Evolutionary conservation across 164 flowering plant species (phyloP).

Genomic region (Cinnamomum micranthum): DNA sequence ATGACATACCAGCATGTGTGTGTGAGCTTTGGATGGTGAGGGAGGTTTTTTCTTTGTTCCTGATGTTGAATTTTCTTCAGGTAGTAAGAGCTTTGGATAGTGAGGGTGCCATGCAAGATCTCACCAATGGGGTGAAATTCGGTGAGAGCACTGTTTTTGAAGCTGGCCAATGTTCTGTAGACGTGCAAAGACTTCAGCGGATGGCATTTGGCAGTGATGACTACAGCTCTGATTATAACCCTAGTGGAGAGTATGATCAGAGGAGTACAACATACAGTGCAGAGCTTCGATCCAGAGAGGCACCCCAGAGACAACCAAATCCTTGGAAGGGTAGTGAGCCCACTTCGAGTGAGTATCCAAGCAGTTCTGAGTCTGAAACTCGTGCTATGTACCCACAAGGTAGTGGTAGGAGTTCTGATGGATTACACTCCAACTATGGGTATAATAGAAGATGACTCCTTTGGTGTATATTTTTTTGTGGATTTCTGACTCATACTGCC

Average conservation of each 20-base stretch:
- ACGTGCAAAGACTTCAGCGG: slow-evolving; percentile 34
- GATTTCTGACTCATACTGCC: neutral
- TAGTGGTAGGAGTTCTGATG: neutral
- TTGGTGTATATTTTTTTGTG: neutral
- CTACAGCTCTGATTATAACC: slow-evolving; percentile 28
- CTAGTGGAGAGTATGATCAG: neutral
- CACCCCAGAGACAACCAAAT: neutral
- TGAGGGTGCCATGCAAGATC: slow-evolving; percentile 39
- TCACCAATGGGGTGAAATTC: slow-evolving; percentile 50
- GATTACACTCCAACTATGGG: neutral
- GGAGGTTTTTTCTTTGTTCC: neutral
- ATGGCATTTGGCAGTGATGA: slow-evolving; percentile 34
- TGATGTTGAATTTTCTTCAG: slow-evolving; percentile 20
- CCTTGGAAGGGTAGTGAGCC: neutral
- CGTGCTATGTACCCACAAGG: neutral
- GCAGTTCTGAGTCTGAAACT: slow-evolving; percentile 12
- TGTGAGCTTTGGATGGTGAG: no score
- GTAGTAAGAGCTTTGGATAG: slow-evolving; percentile 51
- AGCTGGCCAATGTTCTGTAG: slow-evolving; percentile 38
- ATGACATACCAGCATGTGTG: neutral
- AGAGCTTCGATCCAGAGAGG: slow-evolving; percentile 5
- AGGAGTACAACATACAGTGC: neutral
- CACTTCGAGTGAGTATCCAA: slow-evolving; percentile 14
- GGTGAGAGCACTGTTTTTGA: slow-evolving; percentile 53
- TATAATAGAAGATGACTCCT: neutral